Evolutionary conservation across 2,329 filamentous ascomycete genomes (phyloP), one percentile per base, ranked within the genome.

Genomic region (Hypoxylon sp.): DNA sequence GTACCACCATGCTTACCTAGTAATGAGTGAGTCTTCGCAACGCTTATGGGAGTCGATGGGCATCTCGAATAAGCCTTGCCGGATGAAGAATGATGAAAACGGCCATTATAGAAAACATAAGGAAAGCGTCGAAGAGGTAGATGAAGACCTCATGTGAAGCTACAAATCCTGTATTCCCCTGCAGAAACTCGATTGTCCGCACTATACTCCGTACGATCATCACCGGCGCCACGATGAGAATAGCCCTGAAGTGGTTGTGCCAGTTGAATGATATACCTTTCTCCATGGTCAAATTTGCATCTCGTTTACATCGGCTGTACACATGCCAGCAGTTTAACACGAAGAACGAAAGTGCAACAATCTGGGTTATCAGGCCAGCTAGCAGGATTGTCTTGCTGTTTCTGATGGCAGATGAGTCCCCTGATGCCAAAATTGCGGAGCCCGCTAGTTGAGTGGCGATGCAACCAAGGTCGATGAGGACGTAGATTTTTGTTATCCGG

Each of bases 301-400:
- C 31, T 73, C 24, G 2, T 71, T 73, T 46, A 46, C 59, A 52
- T n/a, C 71, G 67, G 6, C 61, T 66, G 62, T 86, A 81, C 72
- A 85, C 85, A 0, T 82, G 67, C 4, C 79, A 68, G 0, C 82
- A 79, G 0, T 81, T 78, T 1, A 82, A 46, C 19, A 87, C 75
- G 71, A 88, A 88, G 39, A 86, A 77, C 11, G 77, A 77, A 62
- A 88, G 86, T 56, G 84, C 81, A 7, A 83, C 44, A 6, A 88
- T 77, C 68, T 89, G 86, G 4, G 87, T 73, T 8, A 83, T 74
- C 2, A 89, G 74, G 5, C 86, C 86, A 2, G 70, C 81, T 11
- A 88, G 73, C 6, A 88, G 81, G 46, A 88, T 76, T 10, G 81
- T 78, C 64, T 82, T 75, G 19, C 82, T 82, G 1, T 74, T 69